Percentiles rank a stretch among this genome's conserved stretches.
phyloP scores from a whole-genome alignment of 73 alveolate species.

The Breviolum minutum region DNA sequence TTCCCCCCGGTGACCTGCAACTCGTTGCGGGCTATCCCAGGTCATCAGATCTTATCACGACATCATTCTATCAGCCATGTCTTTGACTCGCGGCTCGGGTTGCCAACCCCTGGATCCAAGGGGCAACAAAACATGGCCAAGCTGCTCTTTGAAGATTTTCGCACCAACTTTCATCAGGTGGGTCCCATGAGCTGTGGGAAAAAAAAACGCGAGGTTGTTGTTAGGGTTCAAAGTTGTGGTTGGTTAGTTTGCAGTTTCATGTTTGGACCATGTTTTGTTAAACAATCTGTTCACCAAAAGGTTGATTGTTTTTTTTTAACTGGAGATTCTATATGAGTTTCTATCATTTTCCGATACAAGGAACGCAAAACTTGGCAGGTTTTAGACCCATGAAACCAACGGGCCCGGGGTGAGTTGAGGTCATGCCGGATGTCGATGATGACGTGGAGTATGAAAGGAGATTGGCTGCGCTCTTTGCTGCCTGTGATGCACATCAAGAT shows the following conservation, averaged over 20 bases:
- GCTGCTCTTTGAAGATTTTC: slow-evolving; percentile 10
- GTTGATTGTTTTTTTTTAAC: no score
- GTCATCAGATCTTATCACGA: slow-evolving; percentile 37
- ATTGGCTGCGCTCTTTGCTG: neutral
- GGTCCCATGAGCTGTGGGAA: neutral
- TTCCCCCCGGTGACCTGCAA: no score
- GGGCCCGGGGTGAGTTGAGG: neutral
- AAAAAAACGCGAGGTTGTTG: no score
- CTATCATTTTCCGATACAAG: no score
- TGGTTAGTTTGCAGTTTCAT: neutral
- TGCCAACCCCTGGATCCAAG: neutral
- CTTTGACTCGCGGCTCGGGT: neutral
- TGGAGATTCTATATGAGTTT: no score
- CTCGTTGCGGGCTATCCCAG: neutral
- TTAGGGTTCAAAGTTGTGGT: neutral
- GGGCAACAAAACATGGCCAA: neutral
- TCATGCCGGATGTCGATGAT: slow-evolving; percentile 25
- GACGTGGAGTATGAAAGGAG: neutral
- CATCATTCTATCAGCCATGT: slow-evolving; percentile 27
- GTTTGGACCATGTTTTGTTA: no score
- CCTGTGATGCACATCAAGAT: slow-evolving; percentile 35
- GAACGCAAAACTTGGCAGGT: neutral
- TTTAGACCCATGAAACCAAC: neutral
- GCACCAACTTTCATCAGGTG: slow-evolving; percentile 28
- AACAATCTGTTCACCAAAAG: no score